Percentiles rank a stretch among this genome's conserved stretches.
phyloP scores from a whole-genome alignment of 2,329 filamentous ascomycete species.

The Fusarium sarcochroum region DNA sequence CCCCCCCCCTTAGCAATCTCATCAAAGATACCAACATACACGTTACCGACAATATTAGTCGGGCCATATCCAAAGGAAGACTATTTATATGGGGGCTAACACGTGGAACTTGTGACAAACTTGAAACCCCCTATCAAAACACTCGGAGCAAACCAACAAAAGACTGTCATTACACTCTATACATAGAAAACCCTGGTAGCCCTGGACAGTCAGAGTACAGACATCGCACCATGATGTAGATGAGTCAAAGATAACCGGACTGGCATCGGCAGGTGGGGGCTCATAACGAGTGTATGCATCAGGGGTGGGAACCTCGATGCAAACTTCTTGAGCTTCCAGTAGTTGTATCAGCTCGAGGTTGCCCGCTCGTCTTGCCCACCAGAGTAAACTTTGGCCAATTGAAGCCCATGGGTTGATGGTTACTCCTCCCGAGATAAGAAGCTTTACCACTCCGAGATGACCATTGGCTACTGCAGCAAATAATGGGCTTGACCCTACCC shows the following conservation, averaged over 20 bases:
- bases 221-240: rapidly evolving
- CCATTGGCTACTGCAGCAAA: conserved; percentile 1
- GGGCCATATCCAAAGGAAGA: too few relatives aligned
- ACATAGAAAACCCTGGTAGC: rapidly evolving
- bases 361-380: not conserved
- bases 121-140: not conserved
- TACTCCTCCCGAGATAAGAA: rapidly evolving
- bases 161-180: rapidly evolving
- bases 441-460: not conserved
- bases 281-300: rapidly evolving
- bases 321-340: rapidly evolving
- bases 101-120: rapidly evolving
- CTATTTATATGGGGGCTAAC: not conserved
- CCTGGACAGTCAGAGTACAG: not conserved
- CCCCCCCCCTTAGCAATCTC: too few relatives aligned
- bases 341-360: rapidly evolving
- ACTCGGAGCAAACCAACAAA: not conserved
- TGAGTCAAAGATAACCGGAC: rapidly evolving
- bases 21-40: too few relatives aligned
- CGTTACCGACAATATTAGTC: too few relatives aligned
- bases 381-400: not conserved
- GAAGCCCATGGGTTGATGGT: rapidly evolving
- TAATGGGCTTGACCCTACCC: rapidly evolving
- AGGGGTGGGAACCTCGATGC: rapidly evolving
- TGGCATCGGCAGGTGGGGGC: rapidly evolving